These are phyloP conservation scores for Tribonema minus DNA, from an alignment of 108 stramenopile genomes.

Conservation along the genomic window DNA sequence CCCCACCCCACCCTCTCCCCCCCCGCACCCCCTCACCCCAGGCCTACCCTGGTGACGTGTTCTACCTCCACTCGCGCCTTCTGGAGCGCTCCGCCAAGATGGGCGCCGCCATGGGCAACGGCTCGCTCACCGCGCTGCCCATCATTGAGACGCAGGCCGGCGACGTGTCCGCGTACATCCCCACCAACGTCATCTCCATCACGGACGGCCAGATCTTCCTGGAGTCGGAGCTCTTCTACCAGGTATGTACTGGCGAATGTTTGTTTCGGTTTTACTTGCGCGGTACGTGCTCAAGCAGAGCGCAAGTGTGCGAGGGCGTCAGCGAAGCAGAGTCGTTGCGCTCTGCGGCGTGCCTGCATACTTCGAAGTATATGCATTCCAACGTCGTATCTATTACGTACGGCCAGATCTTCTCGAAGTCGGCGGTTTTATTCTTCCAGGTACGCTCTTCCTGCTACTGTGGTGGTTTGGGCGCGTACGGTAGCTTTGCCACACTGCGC, in stretches of 20 bases:
- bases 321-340: too few species aligned
- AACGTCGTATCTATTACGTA: too few species aligned
- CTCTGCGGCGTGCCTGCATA: too few species aligned
- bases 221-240: conserved; percentile 98
- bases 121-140: conserved; percentile 97
- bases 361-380: too few species aligned
- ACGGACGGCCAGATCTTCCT: conserved; percentile 99
- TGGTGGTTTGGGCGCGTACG: too few species aligned
- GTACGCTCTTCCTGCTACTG: too few species aligned
- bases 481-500: too few species aligned
- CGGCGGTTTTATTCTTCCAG: too few species aligned
- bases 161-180: conserved; percentile 99
- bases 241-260: not conserved
- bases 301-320: too few species aligned
- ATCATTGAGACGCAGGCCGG: conserved; percentile 99
- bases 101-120: conserved; percentile 87
- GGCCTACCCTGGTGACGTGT: conserved; percentile 99
- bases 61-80: conserved; percentile 99
- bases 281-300: too few species aligned
- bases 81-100: conserved; percentile 99
- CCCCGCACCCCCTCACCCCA: not conserved
- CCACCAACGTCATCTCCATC: conserved; percentile 99
- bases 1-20: not conserved
- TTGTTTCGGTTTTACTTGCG: too few species aligned
- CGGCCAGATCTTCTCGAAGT: too few species aligned